Percentiles rank a stretch among this genome's conserved stretches.
Conservation (phyloP, 2,329 filamentous ascomycete genomes). For the Pyrenophora graminea region DNA sequence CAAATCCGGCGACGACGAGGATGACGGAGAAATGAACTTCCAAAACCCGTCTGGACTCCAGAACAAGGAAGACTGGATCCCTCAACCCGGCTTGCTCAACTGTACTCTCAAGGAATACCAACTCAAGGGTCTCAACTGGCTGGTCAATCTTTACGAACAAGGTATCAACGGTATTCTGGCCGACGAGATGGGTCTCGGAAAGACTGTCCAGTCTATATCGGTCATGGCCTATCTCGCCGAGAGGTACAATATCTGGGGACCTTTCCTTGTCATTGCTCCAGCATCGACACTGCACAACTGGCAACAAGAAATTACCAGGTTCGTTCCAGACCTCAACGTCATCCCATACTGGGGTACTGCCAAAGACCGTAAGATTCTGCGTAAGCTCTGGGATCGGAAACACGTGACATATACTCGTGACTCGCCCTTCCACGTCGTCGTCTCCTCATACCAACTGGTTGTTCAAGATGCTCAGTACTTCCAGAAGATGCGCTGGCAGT, state of each 20-base stretch:
- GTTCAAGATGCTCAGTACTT: constrained; percentile 97
- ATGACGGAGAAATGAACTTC: constrained; percentile 99
- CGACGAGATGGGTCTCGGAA: constrained; percentile 99
- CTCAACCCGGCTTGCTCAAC: constrained; percentile 90
- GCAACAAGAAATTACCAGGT: constrained; percentile 96
- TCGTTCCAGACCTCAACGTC: constrained; percentile 93
- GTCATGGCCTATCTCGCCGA: constrained; percentile 99
- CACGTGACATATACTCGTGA: constrained; percentile 94
- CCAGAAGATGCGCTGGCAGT: constrained; percentile 99
- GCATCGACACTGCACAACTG: constrained; percentile 98
- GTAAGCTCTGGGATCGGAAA: constrained; percentile 99
- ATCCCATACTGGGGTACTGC: constrained; percentile 97
- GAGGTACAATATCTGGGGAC: constrained; percentile 97
- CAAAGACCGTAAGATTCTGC: constrained; percentile 89
- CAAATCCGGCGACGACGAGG: constrained; percentile 55
- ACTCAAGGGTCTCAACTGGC: constrained; percentile 98
- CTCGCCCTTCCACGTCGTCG: constrained; percentile 90
- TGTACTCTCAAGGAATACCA: constrained; percentile 98
- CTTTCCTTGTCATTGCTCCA: constrained; percentile 93
- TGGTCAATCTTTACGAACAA: constrained; percentile 98
- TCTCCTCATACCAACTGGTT: constrained; percentile 96
- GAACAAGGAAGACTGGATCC: constrained; percentile 76
- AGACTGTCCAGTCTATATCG: constrained; percentile 98
- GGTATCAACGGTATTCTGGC: constrained; percentile 99
- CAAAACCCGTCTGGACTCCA: constrained; percentile 96